Conservation (phyloP, 176 grass and related monocot genomes). For the Eragrostis curvula region DNA sequence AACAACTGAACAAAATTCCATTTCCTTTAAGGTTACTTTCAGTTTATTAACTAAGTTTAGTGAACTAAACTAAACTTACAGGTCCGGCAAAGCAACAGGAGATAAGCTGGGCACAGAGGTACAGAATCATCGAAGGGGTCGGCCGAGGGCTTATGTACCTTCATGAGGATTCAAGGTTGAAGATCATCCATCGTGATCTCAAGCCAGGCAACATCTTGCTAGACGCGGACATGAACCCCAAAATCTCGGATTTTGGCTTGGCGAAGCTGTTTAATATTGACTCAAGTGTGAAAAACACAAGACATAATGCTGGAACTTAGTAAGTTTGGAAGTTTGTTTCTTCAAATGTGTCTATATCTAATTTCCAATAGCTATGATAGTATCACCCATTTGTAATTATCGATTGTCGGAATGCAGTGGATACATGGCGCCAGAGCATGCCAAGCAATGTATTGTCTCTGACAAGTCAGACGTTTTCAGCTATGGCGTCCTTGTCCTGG, state of each 20-base stretch:
- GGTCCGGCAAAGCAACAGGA: slow-evolving; percentile 22
- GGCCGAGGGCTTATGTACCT: slow-evolving; percentile 61
- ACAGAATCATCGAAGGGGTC: slow-evolving; percentile 38
- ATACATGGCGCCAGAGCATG: slow-evolving; percentile 74
- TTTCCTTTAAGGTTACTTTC: too few relatives aligned
- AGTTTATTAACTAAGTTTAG: too few relatives aligned
- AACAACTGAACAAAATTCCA: neutral
- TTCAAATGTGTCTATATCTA: too few relatives aligned
- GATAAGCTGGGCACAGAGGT: slow-evolving; percentile 45
- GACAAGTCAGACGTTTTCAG: slow-evolving; percentile 66
- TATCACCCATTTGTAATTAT: neutral
- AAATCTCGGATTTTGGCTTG: slow-evolving; percentile 69
- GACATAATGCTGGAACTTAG: slow-evolving; percentile 55
- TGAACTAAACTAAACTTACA: neutral
- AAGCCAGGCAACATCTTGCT: slow-evolving; percentile 62
- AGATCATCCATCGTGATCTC: slow-evolving; percentile 59
- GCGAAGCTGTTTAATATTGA: slow-evolving; percentile 54
- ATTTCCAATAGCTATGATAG: too few relatives aligned
- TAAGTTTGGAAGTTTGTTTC: slow-evolving; percentile 14
- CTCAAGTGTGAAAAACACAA: slow-evolving; percentile 41
- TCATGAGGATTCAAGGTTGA: slow-evolving; percentile 64
- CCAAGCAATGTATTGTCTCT: slow-evolving; percentile 45
- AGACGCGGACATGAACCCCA: slow-evolving; percentile 61
- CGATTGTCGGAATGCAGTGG: slow-evolving; percentile 36
- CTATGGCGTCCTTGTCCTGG: slow-evolving; percentile 56